These are phyloP conservation scores for Aaosphaeria arxii DNA, from an alignment of 2,329 filamentous ascomycete species.

Conservation along the genomic window DNA sequence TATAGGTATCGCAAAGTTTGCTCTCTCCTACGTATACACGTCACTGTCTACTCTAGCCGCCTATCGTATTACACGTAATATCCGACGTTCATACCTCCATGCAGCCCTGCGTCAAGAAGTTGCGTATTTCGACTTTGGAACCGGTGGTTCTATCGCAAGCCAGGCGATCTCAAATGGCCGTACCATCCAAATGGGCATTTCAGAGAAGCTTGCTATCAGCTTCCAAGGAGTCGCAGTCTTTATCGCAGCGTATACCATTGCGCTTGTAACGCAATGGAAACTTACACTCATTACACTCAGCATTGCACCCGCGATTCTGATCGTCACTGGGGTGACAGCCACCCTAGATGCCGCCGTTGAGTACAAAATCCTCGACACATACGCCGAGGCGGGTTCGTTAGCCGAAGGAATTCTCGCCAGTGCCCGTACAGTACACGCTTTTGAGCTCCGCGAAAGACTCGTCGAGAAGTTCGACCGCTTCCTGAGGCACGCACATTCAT, in stretches of 20 bases:
- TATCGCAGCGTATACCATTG: conserved; percentile 78
- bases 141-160: conserved; percentile 4
- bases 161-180: conserved; percentile 6
- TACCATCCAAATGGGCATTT: conserved; percentile 5
- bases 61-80: conserved; percentile 6
- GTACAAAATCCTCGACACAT: conserved; percentile 15
- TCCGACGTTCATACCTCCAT: conserved; percentile 6
- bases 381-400: conserved; percentile 40
- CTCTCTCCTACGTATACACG: not conserved
- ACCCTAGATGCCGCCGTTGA: conserved; percentile 69
- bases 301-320: conserved; percentile 47
- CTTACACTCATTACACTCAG: conserved; percentile 78
- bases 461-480: conserved; percentile 77
- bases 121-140: conserved; percentile 6
- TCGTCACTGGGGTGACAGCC: conserved; percentile 3
- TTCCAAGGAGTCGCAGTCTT: conserved; percentile 8
- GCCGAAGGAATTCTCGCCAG: conserved; percentile 91
- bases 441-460: conserved; percentile 84
- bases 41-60: conserved; percentile 1
- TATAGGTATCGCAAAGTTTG: not conserved
- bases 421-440: conserved; percentile 82
- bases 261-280: conserved; percentile 86
- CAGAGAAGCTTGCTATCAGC: conserved; percentile 8
- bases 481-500: conserved; percentile 42
- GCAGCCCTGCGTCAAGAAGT: conserved; percentile 7